Percentiles rank a stretch among this genome's conserved stretches.
Evolutionary conservation across 2,329 filamentous ascomycete species (phyloP).

Genomic region (Cryphonectria carpinicola): DNA sequence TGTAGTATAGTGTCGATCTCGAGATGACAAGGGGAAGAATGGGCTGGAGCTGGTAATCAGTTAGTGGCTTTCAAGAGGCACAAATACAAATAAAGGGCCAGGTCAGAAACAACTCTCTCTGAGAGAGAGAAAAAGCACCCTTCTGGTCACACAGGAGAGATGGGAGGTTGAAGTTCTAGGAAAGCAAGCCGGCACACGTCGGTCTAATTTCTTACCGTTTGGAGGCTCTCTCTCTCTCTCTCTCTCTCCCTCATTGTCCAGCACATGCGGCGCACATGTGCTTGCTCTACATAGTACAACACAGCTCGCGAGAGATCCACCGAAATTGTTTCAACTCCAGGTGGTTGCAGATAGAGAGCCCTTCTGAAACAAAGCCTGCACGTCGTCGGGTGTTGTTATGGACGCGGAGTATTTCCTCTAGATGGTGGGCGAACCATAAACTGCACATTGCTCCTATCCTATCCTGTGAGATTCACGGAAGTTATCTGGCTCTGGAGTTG

Average conservation of each 20-base stretch:
- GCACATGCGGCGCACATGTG: neutral
- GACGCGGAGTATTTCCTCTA: constrained; percentile 3
- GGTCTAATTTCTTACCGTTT: too few relatives aligned
- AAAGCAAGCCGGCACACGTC: neutral
- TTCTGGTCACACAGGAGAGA: neutral
- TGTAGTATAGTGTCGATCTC: neutral
- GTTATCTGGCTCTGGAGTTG: neutral
- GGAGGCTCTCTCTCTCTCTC: neutral
- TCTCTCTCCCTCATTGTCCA: neutral
- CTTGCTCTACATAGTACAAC: neutral
- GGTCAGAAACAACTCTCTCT: neutral
- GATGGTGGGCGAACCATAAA: neutral
- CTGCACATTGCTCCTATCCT: neutral
- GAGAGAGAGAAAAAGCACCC: neutral
- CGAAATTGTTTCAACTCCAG: constrained; percentile 3
- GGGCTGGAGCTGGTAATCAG: neutral
- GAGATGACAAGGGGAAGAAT: neutral
- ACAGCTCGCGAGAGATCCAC: neutral
- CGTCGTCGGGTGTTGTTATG: neutral
- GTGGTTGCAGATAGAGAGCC: neutral
- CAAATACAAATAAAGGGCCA: neutral
- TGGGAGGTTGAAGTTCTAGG: neutral
- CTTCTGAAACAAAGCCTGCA: neutral
- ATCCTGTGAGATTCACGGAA: neutral
- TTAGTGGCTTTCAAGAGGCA: neutral